These are phyloP conservation scores for Phytophthora constricta DNA, from an alignment of 352 stramenopile species.

Conservation along the genomic window DNA sequence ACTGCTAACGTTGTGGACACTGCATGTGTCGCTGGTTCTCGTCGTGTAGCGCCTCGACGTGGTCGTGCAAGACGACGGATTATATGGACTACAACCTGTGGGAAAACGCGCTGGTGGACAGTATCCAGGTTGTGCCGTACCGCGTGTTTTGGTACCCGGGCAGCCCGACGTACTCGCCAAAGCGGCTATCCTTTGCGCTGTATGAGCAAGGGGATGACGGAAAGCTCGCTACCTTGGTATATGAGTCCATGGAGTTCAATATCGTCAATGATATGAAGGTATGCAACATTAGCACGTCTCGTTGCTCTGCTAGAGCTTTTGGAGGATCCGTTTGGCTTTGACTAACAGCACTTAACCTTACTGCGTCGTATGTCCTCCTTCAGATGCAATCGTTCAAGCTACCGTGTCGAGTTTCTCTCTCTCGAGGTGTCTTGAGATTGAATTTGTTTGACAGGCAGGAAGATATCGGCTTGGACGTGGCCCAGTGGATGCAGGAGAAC, in stretches of 20 bases:
- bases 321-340: too few relatives aligned
- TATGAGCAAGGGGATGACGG: constrained; percentile 46
- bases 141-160: constrained; percentile 79
- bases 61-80: constrained; percentile 46
- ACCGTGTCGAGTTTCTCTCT: constrained; percentile 52
- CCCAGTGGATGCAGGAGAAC: constrained; percentile 56
- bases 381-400: constrained; percentile 69
- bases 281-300: too few relatives aligned
- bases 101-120: constrained; percentile 49
- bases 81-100: constrained; percentile 72
- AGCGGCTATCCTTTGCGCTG: constrained; percentile 63
- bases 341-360: too few relatives aligned
- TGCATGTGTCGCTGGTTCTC: too few relatives aligned
- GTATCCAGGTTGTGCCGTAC: constrained; percentile 73
- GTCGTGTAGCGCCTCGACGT: constrained; percentile 50
- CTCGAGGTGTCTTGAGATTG: constrained; percentile 55
- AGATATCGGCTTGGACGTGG: constrained; percentile 56
- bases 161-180: constrained; percentile 72
- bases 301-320: too few relatives aligned
- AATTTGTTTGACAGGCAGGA: constrained; percentile 69
- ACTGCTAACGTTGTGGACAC: too few relatives aligned
- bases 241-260: constrained; percentile 61
- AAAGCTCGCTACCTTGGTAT: constrained; percentile 34
- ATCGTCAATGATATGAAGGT: constrained; percentile 71
- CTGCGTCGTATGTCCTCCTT: too few relatives aligned